These are phyloP conservation scores for Prasinococcaceae sp. DNA, from an alignment of 139 green algal species.

Conservation along the genomic window DNA sequence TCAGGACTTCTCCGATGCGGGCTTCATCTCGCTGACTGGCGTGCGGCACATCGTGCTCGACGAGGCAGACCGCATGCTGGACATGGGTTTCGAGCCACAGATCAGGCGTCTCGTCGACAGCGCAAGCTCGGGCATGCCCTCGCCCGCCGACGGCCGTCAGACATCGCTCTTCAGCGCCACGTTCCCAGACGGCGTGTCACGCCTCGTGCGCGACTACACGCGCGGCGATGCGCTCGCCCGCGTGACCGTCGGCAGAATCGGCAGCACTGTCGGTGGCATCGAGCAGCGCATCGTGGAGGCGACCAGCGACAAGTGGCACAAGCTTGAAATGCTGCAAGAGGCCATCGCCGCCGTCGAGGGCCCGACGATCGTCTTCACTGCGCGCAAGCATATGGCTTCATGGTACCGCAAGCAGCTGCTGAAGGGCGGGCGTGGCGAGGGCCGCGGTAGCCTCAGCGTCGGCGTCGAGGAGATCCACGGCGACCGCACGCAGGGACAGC, in stretches of 20 bases:
- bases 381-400: neutral
- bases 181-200: slow-evolving; percentile 7
- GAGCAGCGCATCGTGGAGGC: slow-evolving; percentile 6
- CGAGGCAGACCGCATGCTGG: slow-evolving; percentile 88
- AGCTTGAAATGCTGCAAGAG: slow-evolving; percentile 5
- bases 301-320: slow-evolving; percentile 1
- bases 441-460: too few species aligned
- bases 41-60: slow-evolving; percentile 59
- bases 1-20: slow-evolving; percentile 8
- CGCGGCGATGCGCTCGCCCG: too few species aligned
- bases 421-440: too few species aligned
- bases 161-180: slow-evolving; percentile 15
- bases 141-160: slow-evolving; percentile 6
- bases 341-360: neutral
- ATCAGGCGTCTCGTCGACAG: slow-evolving; percentile 48
- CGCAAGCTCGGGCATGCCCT: neutral
- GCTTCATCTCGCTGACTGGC: neutral
- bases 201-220: slow-evolving; percentile 6
- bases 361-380: slow-evolving; percentile 2
- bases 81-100: slow-evolving; percentile 87
- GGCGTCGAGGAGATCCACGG: too few species aligned
- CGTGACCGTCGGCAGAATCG: slow-evolving; percentile 13
- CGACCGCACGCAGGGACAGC: slow-evolving; percentile 13
- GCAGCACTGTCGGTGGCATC: slow-evolving; percentile 7
- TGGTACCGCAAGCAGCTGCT: neutral